Evolutionary conservation across 345 rosid species (phyloP).

Genomic region (Pistacia vera): DNA sequence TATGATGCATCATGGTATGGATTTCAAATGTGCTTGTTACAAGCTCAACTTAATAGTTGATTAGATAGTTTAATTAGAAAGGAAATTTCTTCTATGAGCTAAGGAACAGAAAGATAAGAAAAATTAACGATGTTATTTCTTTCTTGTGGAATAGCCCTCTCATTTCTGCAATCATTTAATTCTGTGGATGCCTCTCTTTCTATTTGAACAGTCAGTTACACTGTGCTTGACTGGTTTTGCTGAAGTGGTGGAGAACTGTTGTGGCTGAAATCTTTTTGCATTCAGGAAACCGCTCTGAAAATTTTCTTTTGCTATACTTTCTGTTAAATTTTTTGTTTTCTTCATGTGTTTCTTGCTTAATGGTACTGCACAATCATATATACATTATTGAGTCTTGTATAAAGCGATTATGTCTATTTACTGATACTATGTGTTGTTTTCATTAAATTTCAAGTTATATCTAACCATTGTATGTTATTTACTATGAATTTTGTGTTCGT

Average conservation of each 20-base stretch:
- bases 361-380: neutral
- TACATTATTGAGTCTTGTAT: neutral
- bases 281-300: neutral
- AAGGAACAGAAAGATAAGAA: neutral
- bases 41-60: neutral
- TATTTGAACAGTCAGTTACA: neutral
- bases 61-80: neutral
- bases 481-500: neutral
- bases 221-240: neutral
- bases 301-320: neutral
- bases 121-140: neutral
- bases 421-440: conserved; percentile 3
- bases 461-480: neutral
- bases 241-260: neutral
- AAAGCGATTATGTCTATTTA: neutral
- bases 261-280: conserved; percentile 3
- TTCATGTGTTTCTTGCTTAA: neutral
- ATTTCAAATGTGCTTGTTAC: neutral
- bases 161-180: neutral
- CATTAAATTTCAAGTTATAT: neutral
- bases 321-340: neutral
- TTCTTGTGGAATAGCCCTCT: neutral
- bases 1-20: neutral
- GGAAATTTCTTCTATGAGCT: neutral
- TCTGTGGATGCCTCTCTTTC: neutral